Base-by-base conservation (phyloP, 2,329 filamentous ascomycete species). In the Pseudogymnoascus sp. region DNA sequence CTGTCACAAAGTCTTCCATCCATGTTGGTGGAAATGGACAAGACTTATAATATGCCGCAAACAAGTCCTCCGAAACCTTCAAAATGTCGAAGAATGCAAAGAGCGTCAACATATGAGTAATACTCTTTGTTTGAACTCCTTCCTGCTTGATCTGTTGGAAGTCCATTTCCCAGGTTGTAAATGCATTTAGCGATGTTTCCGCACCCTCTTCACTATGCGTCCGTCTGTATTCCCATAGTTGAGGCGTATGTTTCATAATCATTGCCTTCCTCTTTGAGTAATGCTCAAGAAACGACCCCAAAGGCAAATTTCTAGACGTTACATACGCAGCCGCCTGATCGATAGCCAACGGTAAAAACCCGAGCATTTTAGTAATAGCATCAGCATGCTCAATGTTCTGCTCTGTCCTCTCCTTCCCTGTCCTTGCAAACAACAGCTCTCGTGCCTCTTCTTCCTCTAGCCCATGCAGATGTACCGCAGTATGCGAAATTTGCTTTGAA, bases 261-360 rank as follows among this genome's bases (percentile, higher is more conserved):
- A 36, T 33, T 8, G 60, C 59, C 41, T 62, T 61, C 17, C 63
- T 47, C 9, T 35, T 41, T 3, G 62, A 58, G 47, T 67, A 68
- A 7, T 65, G 61, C 10, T 63, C 59, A 26, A 68, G 36, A 29
- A 69, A 71, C 33, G 66, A 47, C 2, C 50, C 33, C 1, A 69
- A 35, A 3, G 47, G 26, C 5, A 71, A 62, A 17, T 66, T 65
- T 4, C 61, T 63, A 2, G 37, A 40, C 7, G 44, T 29, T n/a
- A 71, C 67, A 60, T 68, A 72, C 37, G 70, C 68, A 8, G 65
- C 68, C 15, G 69, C 70, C 54, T 71, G 70, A 26, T 67, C 64
- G 9, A 72, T 67, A 26, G 67, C 69, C 2, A 71, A 65, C 4
- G 69, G 60, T 59, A 64, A 66, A 21, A 59, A 65, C 15, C 66